Base-by-base conservation (phyloP, 2,329 filamentous ascomycete species). In the Fusarium praegraminearum region DNA sequence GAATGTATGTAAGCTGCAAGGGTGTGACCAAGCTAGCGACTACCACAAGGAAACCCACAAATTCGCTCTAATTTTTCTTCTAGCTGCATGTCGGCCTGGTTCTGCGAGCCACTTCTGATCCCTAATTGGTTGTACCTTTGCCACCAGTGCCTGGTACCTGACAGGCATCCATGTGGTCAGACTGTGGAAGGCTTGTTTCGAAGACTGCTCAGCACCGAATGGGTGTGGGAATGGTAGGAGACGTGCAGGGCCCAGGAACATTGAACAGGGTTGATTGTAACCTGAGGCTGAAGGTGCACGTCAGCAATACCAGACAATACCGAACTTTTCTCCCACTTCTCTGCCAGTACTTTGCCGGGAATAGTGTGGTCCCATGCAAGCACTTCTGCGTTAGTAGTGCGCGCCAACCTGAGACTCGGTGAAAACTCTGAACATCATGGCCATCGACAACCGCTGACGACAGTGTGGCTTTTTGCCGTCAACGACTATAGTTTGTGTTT, bases 111-210 rank as follows among this genome's bases (percentile, higher is more conserved):
- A 38, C 44, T 46, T 65, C 56, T 49, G 44, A 12, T 32, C 47
- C 51, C 47, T 65, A 59, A 80, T 80, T 81, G 80, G 80, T 47
- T 70, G 55, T 62, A 41, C 55, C 33, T 55, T 68, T 58, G 47
- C 72, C 71, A 68, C 63, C 69, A 54, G 78, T 78, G 72, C 78
- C 79, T 78, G 79, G 81, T 82, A 78, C 81, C 81, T 82, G 79
- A 77, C 79, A 79, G 75, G 62, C 62, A 69, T 74, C 77, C 78
- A 81, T 80, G 78, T 81, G 80, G 78, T 75, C 69, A 68, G 73
- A 75, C 74, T 72, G 80, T 41, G 73, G 80, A 77, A 80, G 79
- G 79, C 68, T 73, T 75, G 71, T 69, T 71, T 71, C 65, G 51
- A 72, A 69, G 60, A 62, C 56, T 61, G 49, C 55, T 60, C 44